Percentiles rank a stretch among this genome's conserved stretches.
Evolutionary conservation across 2,329 filamentous ascomycete genomes (phyloP).

Genomic region (Aspergillus japonicus): DNA sequence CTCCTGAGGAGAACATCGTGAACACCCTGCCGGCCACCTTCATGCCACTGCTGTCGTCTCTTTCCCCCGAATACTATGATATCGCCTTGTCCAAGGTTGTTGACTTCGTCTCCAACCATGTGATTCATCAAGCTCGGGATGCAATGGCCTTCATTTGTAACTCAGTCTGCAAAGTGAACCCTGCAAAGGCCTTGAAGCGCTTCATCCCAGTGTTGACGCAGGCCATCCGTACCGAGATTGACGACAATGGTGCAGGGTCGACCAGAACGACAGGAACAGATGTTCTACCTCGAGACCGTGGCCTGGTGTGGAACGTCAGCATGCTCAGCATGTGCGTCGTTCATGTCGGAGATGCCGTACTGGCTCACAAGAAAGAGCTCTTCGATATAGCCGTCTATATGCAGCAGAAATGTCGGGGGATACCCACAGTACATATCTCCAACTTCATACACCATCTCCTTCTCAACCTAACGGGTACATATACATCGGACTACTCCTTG

Average conservation of each 20-base stretch:
- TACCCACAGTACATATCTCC: slow-evolving; percentile 92
- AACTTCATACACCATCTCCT: slow-evolving; percentile 97
- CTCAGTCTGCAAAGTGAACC: slow-evolving; percentile 90
- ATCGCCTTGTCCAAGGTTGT: slow-evolving; percentile 88
- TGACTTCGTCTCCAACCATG: slow-evolving; percentile 86
- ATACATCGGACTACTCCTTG: slow-evolving; percentile 82
- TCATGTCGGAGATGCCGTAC: slow-evolving; percentile 85
- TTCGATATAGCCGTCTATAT: slow-evolving; percentile 92
- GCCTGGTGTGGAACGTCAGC: slow-evolving; percentile 93
- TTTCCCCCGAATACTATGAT: slow-evolving; percentile 92
- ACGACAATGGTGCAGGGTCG: slow-evolving; percentile 92
- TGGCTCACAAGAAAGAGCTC: slow-evolving; percentile 84
- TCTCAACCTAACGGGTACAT: slow-evolving; percentile 90
- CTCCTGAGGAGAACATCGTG: slow-evolving; percentile 94
- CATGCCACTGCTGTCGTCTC: slow-evolving; percentile 81
- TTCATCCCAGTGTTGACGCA: slow-evolving; percentile 87
- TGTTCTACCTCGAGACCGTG: slow-evolving; percentile 86
- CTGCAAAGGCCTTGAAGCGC: slow-evolving; percentile 85
- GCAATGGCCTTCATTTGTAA: slow-evolving; percentile 99
- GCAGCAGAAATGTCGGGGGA: slow-evolving; percentile 91
- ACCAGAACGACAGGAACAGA: slow-evolving; percentile 91
- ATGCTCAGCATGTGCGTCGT: slow-evolving; percentile 98
- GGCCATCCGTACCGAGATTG: slow-evolving; percentile 93
- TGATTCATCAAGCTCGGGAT: slow-evolving; percentile 94
- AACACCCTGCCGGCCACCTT: slow-evolving; percentile 91